A percentile compares a stretch with the other conserved stretches of the same genome.
phyloP scores from a whole-genome alignment of 257 asterid genomes.

The Solanum stenotomum region DNA sequence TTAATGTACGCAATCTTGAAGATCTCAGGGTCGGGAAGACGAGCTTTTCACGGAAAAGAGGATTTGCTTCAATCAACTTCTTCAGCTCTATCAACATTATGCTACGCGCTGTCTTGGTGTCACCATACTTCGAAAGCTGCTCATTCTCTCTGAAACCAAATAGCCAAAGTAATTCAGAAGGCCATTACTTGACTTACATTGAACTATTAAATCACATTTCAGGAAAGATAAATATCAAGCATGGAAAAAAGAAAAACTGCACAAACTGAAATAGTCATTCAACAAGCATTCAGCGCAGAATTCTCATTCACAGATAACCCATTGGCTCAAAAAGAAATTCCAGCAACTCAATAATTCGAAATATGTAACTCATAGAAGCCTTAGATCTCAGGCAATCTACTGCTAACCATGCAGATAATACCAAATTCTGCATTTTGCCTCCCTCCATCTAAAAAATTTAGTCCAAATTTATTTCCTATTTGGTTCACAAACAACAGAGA shows the following conservation, averaged over 20 bases:
- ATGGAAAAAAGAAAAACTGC: background rate
- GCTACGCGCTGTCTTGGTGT: conserved; percentile 95
- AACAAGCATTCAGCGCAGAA: background rate
- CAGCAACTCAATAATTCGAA: background rate
- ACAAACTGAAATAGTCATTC: background rate
- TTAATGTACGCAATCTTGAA: conserved; percentile 86
- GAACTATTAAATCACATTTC: background rate
- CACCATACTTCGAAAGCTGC: conserved; percentile 96
- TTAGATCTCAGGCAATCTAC: background rate
- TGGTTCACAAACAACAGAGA: background rate
- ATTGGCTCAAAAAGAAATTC: background rate
- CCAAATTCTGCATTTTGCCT: background rate
- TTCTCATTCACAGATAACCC: background rate
- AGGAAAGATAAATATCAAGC: background rate
- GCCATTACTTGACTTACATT: background rate
- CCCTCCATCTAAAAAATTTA: background rate
- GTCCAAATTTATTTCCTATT: background rate
- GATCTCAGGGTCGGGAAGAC: conserved; percentile 82
- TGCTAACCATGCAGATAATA: background rate
- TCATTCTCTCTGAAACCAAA: conserved; percentile 78
- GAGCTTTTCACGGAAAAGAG: conserved; percentile 95
- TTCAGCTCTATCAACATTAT: conserved; percentile 93
- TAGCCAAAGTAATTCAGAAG: background rate
- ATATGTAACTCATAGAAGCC: background rate
- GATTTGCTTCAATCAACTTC: conserved; percentile 92